Conservation (phyloP, 495 filamentous ascomycete genomes). For the Talaromyces thailandensis region DNA sequence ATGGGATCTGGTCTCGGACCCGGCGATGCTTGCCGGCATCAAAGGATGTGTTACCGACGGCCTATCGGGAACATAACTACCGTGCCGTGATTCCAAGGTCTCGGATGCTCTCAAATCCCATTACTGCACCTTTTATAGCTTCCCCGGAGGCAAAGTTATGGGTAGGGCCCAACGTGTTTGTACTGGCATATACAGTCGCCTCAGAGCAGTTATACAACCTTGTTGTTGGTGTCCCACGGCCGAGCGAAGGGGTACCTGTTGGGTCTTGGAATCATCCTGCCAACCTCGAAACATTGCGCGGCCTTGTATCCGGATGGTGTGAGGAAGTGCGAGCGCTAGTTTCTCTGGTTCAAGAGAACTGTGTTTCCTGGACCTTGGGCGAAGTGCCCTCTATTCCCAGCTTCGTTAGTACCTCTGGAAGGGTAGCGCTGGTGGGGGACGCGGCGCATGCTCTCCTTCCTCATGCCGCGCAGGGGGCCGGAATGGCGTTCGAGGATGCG, state of each 20-base stretch:
- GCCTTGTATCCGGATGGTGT: slow-evolving; percentile 10
- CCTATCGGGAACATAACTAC: slow-evolving; percentile 11
- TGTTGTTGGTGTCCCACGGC: slow-evolving; percentile 10
- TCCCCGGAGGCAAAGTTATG: slow-evolving; percentile 8
- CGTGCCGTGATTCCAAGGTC: slow-evolving; percentile 11
- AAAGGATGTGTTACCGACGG: slow-evolving; percentile 9
- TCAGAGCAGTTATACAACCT: slow-evolving; percentile 9
- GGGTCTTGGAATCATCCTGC: slow-evolving; percentile 11
- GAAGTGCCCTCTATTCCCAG: slow-evolving; percentile 9
- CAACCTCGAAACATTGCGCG: slow-evolving; percentile 10
- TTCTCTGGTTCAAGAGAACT: slow-evolving; percentile 8
- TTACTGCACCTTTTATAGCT: slow-evolving; percentile 10
- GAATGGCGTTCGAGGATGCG: slow-evolving; percentile 12
- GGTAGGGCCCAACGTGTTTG: slow-evolving; percentile 7
- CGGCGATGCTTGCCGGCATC: slow-evolving; percentile 11
- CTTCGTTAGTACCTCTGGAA: slow-evolving; percentile 5
- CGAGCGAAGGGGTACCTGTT: slow-evolving; percentile 7
- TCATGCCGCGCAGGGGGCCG: slow-evolving; percentile 12
- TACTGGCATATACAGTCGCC: slow-evolving; percentile 9
- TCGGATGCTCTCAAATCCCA: slow-evolving; percentile 10
- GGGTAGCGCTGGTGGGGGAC: slow-evolving; percentile 10
- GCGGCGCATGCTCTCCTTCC: slow-evolving; percentile 13
- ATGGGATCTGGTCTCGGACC: slow-evolving; percentile 10
- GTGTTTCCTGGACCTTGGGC: slow-evolving; percentile 9
- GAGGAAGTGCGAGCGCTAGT: slow-evolving; percentile 9